Conservation (phyloP, 2,329 filamentous ascomycete genomes). For the Stachybotrys chartarum region DNA sequence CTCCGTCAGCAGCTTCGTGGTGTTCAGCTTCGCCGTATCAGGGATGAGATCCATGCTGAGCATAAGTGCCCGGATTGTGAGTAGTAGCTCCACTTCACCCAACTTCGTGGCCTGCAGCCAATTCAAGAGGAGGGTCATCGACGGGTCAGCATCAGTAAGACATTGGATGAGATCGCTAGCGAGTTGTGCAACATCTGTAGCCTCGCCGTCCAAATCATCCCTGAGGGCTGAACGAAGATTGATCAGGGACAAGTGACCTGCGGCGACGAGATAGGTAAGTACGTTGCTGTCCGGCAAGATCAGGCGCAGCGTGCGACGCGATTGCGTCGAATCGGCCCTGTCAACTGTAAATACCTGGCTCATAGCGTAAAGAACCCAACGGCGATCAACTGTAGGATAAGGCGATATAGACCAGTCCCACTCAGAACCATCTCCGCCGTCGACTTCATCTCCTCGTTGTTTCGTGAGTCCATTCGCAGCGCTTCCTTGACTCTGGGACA, state of each 20-base stretch:
- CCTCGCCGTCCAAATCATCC: constrained; percentile 35
- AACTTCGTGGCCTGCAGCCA: constrained; percentile 61
- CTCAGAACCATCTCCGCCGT: constrained; percentile 25
- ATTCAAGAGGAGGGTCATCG: constrained; percentile 58
- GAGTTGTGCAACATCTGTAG: constrained; percentile 36
- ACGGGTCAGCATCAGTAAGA: constrained; percentile 59
- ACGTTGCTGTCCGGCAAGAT: constrained; percentile 45
- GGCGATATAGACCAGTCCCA: constrained; percentile 44
- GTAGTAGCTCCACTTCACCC: constrained; percentile 57
- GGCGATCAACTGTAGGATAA: constrained; percentile 53
- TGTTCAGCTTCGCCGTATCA: constrained; percentile 25
- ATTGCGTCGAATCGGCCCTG: constrained; percentile 27
- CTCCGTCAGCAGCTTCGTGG: constrained; percentile 22
- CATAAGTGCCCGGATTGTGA: constrained; percentile 60
- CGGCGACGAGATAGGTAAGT: constrained; percentile 51
- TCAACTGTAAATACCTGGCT: constrained; percentile 54
- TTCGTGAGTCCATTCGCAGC: constrained; percentile 5
- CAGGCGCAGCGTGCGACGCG: constrained; percentile 22
- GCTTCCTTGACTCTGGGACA: constrained; percentile 23
- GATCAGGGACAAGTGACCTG: constrained; percentile 52
- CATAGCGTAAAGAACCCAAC: constrained; percentile 59
- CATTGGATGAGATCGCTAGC: constrained; percentile 56
- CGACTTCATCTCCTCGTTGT: constrained; percentile 7
- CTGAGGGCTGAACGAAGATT: constrained; percentile 54
- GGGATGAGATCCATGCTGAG: constrained; percentile 57